Evolutionary conservation across 1,284 basidiomycete genomes (phyloP).

Genomic region (Dichomitus squalens): DNA sequence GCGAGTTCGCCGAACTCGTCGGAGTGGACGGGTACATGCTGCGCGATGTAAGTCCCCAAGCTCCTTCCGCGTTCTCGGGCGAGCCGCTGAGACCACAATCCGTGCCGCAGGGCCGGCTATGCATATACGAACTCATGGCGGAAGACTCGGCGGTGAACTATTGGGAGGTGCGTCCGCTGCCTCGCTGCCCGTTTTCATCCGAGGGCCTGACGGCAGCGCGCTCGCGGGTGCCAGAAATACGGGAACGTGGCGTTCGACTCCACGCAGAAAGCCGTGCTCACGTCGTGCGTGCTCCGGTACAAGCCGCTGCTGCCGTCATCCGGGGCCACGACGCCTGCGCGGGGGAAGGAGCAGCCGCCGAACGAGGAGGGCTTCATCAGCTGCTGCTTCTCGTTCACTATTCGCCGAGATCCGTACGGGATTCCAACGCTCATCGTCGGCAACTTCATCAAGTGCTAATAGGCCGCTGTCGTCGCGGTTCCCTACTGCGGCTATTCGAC

Average conservation of each 20-base stretch:
- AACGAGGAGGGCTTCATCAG: slow-evolving; percentile 78
- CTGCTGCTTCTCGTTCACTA: slow-evolving; percentile 96
- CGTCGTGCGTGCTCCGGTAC: slow-evolving; percentile 87
- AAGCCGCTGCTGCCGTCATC: slow-evolving; percentile 56
- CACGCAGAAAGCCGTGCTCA: slow-evolving; percentile 88
- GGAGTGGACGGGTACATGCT: slow-evolving; percentile 83
- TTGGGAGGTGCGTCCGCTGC: slow-evolving; percentile 75
- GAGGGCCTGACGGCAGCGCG: too few relatives aligned
- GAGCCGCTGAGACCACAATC: background rate
- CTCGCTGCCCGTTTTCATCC: background rate
- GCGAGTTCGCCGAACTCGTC: slow-evolving; percentile 90
- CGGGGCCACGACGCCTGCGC: slow-evolving; percentile 29
- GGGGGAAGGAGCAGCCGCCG: slow-evolving; percentile 31
- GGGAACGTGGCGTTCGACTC: slow-evolving; percentile 93
- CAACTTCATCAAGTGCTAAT: slow-evolving; percentile 71
- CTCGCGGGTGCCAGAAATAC: slow-evolving; percentile 70
- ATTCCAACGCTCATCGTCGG: slow-evolving; percentile 94
- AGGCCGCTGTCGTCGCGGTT: too few relatives aligned
- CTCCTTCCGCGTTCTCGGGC: slow-evolving; percentile 29
- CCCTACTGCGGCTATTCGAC: too few relatives aligned
- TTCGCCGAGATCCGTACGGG: slow-evolving; percentile 87
- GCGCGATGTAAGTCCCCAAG: slow-evolving; percentile 60
- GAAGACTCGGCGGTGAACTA: slow-evolving; percentile 97
- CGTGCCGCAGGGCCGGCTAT: slow-evolving; percentile 72
- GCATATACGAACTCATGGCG: slow-evolving; percentile 97